Percentiles rank a stretch among this genome's conserved stretches.
These are phyloP conservation scores for Scenedesmus sp. DNA, from an alignment of 163 green algal genomes.

Conservation along the genomic window DNA sequence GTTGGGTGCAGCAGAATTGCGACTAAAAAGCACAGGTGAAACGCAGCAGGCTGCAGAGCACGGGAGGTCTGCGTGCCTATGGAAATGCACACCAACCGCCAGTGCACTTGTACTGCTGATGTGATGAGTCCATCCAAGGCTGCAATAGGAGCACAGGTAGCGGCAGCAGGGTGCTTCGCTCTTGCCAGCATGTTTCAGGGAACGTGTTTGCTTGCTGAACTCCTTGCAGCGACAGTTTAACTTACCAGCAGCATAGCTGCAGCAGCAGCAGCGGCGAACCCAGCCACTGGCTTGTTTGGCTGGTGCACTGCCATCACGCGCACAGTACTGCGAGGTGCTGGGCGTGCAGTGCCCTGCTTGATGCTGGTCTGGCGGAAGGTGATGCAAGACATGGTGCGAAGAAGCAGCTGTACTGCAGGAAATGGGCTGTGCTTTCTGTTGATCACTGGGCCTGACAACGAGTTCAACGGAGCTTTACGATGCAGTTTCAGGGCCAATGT, in stretches of 20 bases:
- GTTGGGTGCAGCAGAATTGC: too few relatives aligned
- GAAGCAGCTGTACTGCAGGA: not conserved
- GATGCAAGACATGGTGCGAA: not conserved
- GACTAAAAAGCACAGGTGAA: too few relatives aligned
- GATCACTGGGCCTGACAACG: not conserved
- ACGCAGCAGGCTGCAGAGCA: too few relatives aligned
- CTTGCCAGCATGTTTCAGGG: not conserved
- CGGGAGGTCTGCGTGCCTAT: too few relatives aligned
- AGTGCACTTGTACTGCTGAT: too few relatives aligned
- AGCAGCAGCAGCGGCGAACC: not conserved
- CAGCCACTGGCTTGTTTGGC: not conserved
- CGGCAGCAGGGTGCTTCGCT: not conserved
- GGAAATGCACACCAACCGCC: too few relatives aligned
- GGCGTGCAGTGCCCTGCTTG: not conserved
- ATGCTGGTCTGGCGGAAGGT: not conserved
- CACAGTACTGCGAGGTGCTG: not conserved
- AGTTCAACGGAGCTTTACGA: not conserved
- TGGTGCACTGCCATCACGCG: slow-evolving; percentile 3
- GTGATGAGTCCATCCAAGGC: not conserved
- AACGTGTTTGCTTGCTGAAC: not conserved
- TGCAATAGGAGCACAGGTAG: not conserved
- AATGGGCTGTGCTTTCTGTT: not conserved
- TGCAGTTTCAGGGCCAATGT: not conserved
- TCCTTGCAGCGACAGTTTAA: not conserved
- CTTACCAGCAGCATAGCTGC: slow-evolving; percentile 21